A percentile compares a stretch with the other conserved stretches of the same genome.
Conservation (phyloP, 371 early-diverging fungal genomes). For the Mortierella sp. region DNA sequence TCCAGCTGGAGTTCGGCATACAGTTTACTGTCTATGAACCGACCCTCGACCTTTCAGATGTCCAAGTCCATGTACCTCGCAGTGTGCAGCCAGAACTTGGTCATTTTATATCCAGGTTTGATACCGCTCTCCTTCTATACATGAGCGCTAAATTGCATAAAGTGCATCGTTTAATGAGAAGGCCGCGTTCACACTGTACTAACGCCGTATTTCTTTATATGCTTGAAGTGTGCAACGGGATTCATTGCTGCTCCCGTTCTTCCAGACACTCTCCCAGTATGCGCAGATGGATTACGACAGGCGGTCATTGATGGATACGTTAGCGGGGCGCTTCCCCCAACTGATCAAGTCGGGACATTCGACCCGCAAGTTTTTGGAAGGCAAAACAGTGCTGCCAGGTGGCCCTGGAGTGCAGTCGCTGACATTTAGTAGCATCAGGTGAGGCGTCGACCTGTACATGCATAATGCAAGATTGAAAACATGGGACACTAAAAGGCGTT, state of each 20-base stretch:
- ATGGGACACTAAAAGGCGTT: background rate
- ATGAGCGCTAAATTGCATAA: too few species aligned
- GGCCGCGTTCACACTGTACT: too few species aligned
- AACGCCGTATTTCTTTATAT: too few species aligned
- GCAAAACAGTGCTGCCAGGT: background rate
- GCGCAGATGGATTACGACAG: constrained; percentile 51
- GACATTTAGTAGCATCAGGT: constrained; percentile 30
- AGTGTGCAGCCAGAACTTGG: constrained; percentile 25
- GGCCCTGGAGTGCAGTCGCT: constrained; percentile 41
- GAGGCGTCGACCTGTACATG: background rate
- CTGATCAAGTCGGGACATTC: constrained; percentile 31
- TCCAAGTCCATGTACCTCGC: constrained; percentile 21
- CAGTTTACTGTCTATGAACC: constrained; percentile 43
- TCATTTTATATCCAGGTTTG: constrained; percentile 20
- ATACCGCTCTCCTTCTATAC: background rate
- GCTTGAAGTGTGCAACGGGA: constrained; percentile 17
- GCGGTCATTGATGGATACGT: constrained; percentile 12
- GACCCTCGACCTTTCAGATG: constrained; percentile 13
- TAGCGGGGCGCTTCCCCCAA: constrained; percentile 29
- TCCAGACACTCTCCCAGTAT: constrained; percentile 29
- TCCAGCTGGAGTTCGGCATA: constrained; percentile 31
- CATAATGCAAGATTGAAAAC: background rate
- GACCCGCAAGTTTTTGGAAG: constrained; percentile 1
- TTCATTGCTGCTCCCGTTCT: constrained; percentile 34
- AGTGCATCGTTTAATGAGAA: too few species aligned